phyloP scores from a whole-genome alignment of 73 alveolate species.

The Stentor coeruleus region DNA sequence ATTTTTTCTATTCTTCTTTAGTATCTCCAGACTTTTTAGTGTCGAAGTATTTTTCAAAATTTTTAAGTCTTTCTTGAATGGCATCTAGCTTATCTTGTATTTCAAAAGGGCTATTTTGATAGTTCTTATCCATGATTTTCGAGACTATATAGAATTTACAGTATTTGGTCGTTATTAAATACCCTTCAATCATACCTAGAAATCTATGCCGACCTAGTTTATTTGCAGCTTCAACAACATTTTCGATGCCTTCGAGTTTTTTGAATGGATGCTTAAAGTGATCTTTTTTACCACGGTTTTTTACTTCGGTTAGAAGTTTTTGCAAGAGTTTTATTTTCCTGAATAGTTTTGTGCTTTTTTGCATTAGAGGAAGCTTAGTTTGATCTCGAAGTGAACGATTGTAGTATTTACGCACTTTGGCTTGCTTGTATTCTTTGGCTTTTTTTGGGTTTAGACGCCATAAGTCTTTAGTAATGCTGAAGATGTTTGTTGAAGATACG shows the following conservation, averaged over 20 bases:
- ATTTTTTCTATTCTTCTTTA: no score
- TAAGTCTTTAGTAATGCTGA: background rate
- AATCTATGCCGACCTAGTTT: background rate
- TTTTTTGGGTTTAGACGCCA: background rate
- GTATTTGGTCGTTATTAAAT: constrained; percentile 1
- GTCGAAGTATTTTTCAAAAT: background rate
- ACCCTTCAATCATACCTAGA: constrained; percentile 23
- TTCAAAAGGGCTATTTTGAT: background rate
- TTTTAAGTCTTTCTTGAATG: background rate
- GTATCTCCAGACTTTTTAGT: no score
- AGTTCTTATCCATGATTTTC: no score
- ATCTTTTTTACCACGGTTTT: background rate
- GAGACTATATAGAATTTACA: background rate
- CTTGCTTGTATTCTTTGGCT: background rate
- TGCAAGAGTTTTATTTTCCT: background rate
- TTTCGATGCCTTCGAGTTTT: background rate
- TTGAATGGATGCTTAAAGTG: background rate
- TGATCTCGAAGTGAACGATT: constrained; percentile 29
- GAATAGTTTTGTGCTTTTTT: background rate
- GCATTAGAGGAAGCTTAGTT: background rate
- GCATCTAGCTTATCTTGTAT: background rate
- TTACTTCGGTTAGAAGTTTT: background rate
- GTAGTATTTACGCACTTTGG: background rate
- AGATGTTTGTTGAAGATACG: background rate
- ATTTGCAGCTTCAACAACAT: background rate